Conservation (phyloP, 139 green algal species). For the Astrephomene gubernaculifera region DNA sequence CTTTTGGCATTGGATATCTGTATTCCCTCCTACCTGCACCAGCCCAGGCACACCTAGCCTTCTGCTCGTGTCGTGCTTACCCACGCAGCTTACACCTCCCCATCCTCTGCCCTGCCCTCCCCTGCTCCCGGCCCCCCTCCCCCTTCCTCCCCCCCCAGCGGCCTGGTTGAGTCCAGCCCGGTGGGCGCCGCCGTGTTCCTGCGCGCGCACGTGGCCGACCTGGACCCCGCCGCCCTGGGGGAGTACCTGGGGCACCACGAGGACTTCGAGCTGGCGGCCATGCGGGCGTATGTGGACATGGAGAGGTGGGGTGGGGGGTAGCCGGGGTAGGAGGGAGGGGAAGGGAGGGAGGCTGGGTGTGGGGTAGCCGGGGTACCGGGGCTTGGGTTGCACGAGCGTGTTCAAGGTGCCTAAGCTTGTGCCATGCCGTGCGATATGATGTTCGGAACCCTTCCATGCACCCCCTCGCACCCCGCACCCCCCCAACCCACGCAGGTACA, state of each 20-base stretch:
- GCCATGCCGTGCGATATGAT: no score
- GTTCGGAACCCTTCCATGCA: no score
- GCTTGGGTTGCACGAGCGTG: no score
- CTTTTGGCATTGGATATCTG: no score
- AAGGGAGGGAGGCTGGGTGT: neutral
- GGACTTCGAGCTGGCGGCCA: constrained; percentile 74
- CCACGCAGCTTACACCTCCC: no score
- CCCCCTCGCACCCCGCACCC: neutral
- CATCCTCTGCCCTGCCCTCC: no score
- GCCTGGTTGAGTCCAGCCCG: constrained; percentile 49
- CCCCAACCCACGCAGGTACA: constrained; percentile 39
- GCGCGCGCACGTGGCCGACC: constrained; percentile 59
- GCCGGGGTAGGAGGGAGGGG: neutral
- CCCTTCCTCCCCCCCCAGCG: neutral
- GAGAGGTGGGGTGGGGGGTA: constrained; percentile 24
- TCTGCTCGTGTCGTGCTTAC: no score
- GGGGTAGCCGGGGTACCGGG: neutral
- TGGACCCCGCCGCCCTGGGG: constrained; percentile 81
- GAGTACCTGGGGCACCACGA: constrained; percentile 89
- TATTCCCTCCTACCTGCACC: no score
- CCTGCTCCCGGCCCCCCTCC: no score
- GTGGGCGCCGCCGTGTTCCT: constrained; percentile 78
- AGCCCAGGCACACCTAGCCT: no score
- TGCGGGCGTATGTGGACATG: constrained; percentile 86
- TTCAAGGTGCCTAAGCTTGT: no score